Percentiles rank a stretch among this genome's conserved stretches.
phyloP scores from a whole-genome alignment of 495 filamentous ascomycete genomes.

The Paragyromitra xinjiangensis region DNA sequence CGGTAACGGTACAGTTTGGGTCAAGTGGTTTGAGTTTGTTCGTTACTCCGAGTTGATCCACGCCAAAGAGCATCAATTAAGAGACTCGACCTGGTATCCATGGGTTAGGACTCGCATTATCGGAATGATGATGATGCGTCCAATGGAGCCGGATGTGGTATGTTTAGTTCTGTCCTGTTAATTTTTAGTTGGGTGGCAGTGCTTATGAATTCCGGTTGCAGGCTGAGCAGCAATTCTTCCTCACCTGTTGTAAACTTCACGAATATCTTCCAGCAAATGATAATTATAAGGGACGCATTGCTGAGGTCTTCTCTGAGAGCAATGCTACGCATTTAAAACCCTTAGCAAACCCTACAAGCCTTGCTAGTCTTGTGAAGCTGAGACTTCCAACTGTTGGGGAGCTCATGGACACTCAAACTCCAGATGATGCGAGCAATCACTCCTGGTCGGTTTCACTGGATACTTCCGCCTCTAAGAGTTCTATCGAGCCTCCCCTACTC shows the following conservation, averaged over 20 bases:
- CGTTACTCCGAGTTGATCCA: constrained; percentile 34
- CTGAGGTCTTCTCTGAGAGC: not conserved
- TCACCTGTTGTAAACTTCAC: constrained; percentile 27
- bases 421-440: not conserved
- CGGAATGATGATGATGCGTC: constrained; percentile 5
- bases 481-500: not conserved
- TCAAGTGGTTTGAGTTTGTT: constrained; percentile 41
- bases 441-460: not conserved
- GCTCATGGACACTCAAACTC: not conserved
- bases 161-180: not conserved
- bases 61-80: constrained; percentile 12
- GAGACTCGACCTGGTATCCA: constrained; percentile 26
- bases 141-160: constrained; percentile 29
- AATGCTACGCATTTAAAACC: not conserved
- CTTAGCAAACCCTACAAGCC: not conserved
- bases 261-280: constrained; percentile 16
- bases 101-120: constrained; percentile 23
- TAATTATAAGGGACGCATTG: constrained; percentile 13
- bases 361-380: not conserved
- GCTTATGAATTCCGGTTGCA: constrained; percentile 10
- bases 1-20: constrained; percentile 3
- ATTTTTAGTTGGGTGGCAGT: not conserved
- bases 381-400: not conserved
- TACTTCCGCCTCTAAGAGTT: not conserved
- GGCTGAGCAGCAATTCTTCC: constrained; percentile 30